Evolutionary conservation across 306 rosid genomes (phyloP).

Genomic region (Cucurbita argyrosperma): DNA sequence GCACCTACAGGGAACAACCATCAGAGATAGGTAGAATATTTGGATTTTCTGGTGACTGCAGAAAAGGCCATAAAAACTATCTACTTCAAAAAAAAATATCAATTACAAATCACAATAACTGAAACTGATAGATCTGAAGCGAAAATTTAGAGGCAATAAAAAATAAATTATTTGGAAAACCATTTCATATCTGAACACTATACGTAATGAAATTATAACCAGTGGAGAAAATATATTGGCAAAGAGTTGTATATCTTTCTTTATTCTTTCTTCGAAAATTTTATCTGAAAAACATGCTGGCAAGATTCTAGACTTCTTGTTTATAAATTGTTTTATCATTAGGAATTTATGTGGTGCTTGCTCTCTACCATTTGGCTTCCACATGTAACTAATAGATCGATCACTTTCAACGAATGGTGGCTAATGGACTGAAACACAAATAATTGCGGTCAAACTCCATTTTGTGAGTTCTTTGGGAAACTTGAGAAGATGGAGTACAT

Average conservation of each 20-base stretch:
- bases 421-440: neutral
- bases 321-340: neutral
- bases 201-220: neutral
- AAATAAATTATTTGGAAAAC: neutral
- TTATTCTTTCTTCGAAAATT: neutral
- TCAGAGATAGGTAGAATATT: neutral
- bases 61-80: neutral
- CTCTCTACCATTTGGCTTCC: neutral
- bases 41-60: neutral
- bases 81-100: neutral
- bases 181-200: neutral
- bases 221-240: neutral
- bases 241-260: neutral
- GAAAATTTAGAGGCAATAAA: neutral
- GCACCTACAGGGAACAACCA: constrained; percentile 38
- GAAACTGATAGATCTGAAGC: neutral
- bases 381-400: neutral
- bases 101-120: neutral
- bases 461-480: neutral
- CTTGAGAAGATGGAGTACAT: neutral
- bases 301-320: neutral
- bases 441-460: neutral
- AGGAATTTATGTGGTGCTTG: neutral
- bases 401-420: neutral
- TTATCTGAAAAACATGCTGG: neutral